Conservation (phyloP, 1,139 yeast genomes). For the Ashbya aceris region DNA sequence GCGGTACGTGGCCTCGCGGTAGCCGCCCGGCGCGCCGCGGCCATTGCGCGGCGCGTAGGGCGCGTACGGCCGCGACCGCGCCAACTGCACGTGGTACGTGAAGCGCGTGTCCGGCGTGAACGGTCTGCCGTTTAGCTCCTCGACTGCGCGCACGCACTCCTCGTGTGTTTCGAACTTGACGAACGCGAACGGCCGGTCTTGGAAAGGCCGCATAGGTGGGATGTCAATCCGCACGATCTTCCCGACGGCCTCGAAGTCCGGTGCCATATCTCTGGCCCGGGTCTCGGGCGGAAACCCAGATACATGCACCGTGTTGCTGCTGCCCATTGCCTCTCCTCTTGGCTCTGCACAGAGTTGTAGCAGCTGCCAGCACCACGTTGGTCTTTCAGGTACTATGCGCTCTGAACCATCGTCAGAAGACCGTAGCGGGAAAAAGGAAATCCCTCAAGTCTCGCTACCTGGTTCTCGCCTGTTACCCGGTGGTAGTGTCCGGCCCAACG, state of each 20-base stretch:
- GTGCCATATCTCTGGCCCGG: slow-evolving; percentile 58
- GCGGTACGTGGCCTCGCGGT: background rate
- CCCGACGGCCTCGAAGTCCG: slow-evolving; percentile 62
- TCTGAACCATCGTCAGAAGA: too few species aligned
- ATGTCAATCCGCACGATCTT: slow-evolving; percentile 57
- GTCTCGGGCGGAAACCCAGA: slow-evolving; percentile 52
- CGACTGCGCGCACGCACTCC: slow-evolving; percentile 55
- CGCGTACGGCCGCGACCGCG: slow-evolving; percentile 42
- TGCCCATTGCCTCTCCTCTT: slow-evolving; percentile 33
- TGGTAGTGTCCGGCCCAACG: too few species aligned
- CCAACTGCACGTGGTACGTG: slow-evolving; percentile 47
- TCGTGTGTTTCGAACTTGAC: slow-evolving; percentile 54
- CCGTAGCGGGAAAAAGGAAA: too few species aligned
- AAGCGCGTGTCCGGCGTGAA: slow-evolving; percentile 34
- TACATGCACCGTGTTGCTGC: slow-evolving; percentile 47
- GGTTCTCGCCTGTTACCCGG: too few species aligned
- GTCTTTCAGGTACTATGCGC: too few species aligned
- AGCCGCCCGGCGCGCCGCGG: slow-evolving; percentile 17
- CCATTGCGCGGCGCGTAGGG: slow-evolving; percentile 13
- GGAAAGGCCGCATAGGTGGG: slow-evolving; percentile 59
- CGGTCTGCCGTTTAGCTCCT: slow-evolving; percentile 40
- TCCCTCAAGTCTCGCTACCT: too few species aligned
- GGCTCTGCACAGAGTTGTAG: too few species aligned
- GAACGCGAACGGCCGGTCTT: slow-evolving; percentile 62
- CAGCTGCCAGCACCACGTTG: too few species aligned